Percentiles rank a stretch among this genome's conserved stretches.
These are phyloP conservation scores for Aspergillus homomorphus DNA, from an alignment of 495 filamentous ascomycete species.

Conservation along the genomic window DNA sequence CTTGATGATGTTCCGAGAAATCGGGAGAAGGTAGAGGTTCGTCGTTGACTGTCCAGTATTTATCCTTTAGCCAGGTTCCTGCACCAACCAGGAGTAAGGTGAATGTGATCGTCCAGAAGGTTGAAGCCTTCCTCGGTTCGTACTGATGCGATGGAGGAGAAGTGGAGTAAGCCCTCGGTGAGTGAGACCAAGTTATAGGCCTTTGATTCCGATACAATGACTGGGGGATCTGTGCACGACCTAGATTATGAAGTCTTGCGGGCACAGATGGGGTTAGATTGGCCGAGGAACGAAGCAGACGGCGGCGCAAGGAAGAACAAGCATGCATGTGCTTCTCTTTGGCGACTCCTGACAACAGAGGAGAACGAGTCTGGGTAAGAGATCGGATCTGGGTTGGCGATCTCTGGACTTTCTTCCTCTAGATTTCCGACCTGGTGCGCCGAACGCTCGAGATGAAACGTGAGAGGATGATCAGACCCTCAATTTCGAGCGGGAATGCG, in stretches of 20 bases:
- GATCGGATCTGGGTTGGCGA: background rate
- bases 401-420: background rate
- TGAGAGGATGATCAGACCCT: slow-evolving; percentile 8
- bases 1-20: slow-evolving; percentile 5
- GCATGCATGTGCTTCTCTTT: slow-evolving; percentile 38
- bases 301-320: slow-evolving; percentile 30
- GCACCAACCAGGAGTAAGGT: slow-evolving; percentile 31
- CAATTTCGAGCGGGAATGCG: slow-evolving; percentile 8
- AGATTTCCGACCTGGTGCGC: background rate
- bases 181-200: slow-evolving; percentile 21
- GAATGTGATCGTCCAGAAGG: slow-evolving; percentile 40
- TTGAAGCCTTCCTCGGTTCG: slow-evolving; percentile 37
- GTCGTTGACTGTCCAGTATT: slow-evolving; percentile 24
- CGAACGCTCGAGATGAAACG: background rate
- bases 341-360: slow-evolving; percentile 11
- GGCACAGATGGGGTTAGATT: slow-evolving; percentile 23
- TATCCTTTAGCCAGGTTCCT: slow-evolving; percentile 37
- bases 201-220: slow-evolving; percentile 13
- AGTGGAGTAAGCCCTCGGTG: slow-evolving; percentile 30
- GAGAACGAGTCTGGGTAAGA: slow-evolving; percentile 1
- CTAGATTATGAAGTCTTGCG: slow-evolving; percentile 9
- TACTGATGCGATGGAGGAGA: slow-evolving; percentile 15
- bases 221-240: slow-evolving; percentile 26
- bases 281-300: slow-evolving; percentile 35
- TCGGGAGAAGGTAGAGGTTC: slow-evolving; percentile 7